Conservation (phyloP, 495 filamentous ascomycete species). For the Penicillium cinerascens region DNA sequence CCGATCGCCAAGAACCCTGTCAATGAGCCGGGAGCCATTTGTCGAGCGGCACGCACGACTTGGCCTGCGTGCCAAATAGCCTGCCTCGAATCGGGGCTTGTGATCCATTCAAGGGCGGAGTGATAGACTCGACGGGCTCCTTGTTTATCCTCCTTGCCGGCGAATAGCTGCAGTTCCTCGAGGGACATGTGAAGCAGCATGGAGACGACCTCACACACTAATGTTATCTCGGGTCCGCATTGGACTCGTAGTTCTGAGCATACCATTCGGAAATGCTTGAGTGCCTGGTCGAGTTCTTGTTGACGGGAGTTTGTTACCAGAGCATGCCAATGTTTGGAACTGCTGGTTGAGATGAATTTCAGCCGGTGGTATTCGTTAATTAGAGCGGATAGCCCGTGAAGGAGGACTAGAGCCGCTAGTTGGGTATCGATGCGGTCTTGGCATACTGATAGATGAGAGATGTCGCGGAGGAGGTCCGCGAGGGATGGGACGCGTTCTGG, state of each 20-base stretch:
- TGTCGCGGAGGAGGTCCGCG: conserved; percentile 50
- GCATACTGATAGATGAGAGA: conserved; percentile 38
- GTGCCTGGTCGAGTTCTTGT: conserved; percentile 44
- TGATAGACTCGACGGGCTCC: conserved; percentile 54
- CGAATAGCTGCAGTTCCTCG: conserved; percentile 63
- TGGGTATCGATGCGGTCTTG: conserved; percentile 48
- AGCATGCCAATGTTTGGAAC: conserved; percentile 43
- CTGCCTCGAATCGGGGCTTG: conserved; percentile 45
- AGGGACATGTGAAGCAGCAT: conserved; percentile 60
- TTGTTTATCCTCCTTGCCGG: conserved; percentile 59
- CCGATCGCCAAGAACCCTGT: conserved; percentile 58
- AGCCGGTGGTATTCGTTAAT: conserved; percentile 60
- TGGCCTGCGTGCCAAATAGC: conserved; percentile 65
- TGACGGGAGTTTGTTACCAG: conserved; percentile 50
- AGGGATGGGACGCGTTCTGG: conserved; percentile 43
- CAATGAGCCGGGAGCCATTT: conserved; percentile 43
- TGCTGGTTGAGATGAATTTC: conserved; percentile 41
- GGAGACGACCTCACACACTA: conserved; percentile 53
- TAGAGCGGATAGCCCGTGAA: conserved; percentile 56
- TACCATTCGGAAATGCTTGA: conserved; percentile 44
- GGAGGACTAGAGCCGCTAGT: conserved; percentile 46
- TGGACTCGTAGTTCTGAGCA: conserved; percentile 22
- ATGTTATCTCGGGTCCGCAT: conserved; percentile 28
- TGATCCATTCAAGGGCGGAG: conserved; percentile 51
- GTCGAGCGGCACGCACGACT: conserved; percentile 50